These are phyloP conservation scores for Paraphoma sp. DNA, from an alignment of 2,329 filamentous ascomycete genomes.

Conservation along the genomic window DNA sequence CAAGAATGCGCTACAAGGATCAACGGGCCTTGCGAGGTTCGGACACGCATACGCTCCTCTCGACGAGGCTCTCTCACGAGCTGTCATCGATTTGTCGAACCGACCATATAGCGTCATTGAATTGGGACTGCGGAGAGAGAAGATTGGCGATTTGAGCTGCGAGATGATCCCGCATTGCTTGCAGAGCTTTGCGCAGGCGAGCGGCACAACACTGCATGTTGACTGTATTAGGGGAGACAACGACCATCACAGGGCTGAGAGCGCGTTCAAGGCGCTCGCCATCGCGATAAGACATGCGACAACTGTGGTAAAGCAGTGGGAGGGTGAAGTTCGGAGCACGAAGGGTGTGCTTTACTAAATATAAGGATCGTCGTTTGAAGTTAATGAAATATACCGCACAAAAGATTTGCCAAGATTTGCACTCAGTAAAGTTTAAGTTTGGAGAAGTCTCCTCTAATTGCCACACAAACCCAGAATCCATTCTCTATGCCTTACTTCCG, in stretches of 20 bases:
- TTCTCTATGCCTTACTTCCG: background rate
- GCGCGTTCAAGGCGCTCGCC: conserved; percentile 94
- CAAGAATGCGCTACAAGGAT: conserved; percentile 76
- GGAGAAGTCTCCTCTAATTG: too few species aligned
- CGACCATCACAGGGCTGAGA: conserved; percentile 95
- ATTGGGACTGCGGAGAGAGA: conserved; percentile 85
- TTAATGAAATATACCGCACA: too few species aligned
- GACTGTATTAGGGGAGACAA: conserved; percentile 90
- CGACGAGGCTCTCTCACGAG: conserved; percentile 91
- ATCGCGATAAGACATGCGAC: conserved; percentile 83
- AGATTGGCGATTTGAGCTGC: conserved; percentile 84
- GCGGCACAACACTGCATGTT: conserved; percentile 91
- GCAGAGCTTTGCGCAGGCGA: conserved; percentile 90
- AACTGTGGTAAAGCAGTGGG: conserved; percentile 74
- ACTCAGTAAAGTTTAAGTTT: background rate
- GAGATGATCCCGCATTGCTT: conserved; percentile 98
- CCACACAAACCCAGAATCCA: too few species aligned
- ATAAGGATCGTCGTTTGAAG: too few species aligned
- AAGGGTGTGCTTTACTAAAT: conserved; percentile 80
- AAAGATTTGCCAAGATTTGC: background rate
- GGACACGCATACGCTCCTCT: conserved; percentile 91
- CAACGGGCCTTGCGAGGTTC: conserved; percentile 85
- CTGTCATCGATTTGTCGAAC: conserved; percentile 94
- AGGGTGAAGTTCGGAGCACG: conserved; percentile 93
- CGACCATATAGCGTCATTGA: conserved; percentile 85